phyloP scores from a whole-genome alignment of 2,329 filamentous ascomycete genomes.

The Xylaria polymorpha region DNA sequence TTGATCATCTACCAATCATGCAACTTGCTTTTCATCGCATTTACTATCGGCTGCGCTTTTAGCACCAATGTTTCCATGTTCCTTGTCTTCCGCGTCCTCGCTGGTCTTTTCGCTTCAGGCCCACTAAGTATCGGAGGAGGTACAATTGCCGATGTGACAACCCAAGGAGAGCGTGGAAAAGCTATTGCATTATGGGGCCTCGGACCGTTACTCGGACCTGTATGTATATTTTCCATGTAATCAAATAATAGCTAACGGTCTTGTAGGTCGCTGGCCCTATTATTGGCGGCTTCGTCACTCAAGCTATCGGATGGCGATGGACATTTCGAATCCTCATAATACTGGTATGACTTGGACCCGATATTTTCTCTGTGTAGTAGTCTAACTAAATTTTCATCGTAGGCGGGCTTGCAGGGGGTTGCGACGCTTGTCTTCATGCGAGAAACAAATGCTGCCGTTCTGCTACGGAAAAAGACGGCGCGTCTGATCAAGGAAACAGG shows the following conservation, averaged over 20 bases:
- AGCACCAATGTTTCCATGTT: slow-evolving; percentile 48
- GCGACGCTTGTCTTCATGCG: slow-evolving; percentile 27
- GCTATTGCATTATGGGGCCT: slow-evolving; percentile 52
- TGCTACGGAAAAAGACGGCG: slow-evolving; percentile 26
- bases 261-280: slow-evolving; percentile 24
- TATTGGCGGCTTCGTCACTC: slow-evolving; percentile 51
- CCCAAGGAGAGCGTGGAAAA: slow-evolving; percentile 43
- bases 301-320: slow-evolving; percentile 62
- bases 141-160: slow-evolving; percentile 52
- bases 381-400: neutral
- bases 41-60: slow-evolving; percentile 51
- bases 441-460: slow-evolving; percentile 24
- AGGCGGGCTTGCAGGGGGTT: slow-evolving; percentile 15
- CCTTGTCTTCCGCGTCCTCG: slow-evolving; percentile 51
- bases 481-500: slow-evolving; percentile 33
- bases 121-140: slow-evolving; percentile 53
- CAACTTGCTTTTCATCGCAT: slow-evolving; percentile 50
- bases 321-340: slow-evolving; percentile 53
- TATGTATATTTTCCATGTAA: neutral
- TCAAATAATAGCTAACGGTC: neutral
- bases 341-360: slow-evolving; percentile 44
- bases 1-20: slow-evolving; percentile 49
- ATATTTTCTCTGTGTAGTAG: no score
- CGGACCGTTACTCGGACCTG: slow-evolving; percentile 25
- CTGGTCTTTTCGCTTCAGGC: slow-evolving; percentile 47